These are phyloP conservation scores for Ceratocystis albifundus DNA, from an alignment of 2,329 filamentous ascomycete species.

Conservation along the genomic window DNA sequence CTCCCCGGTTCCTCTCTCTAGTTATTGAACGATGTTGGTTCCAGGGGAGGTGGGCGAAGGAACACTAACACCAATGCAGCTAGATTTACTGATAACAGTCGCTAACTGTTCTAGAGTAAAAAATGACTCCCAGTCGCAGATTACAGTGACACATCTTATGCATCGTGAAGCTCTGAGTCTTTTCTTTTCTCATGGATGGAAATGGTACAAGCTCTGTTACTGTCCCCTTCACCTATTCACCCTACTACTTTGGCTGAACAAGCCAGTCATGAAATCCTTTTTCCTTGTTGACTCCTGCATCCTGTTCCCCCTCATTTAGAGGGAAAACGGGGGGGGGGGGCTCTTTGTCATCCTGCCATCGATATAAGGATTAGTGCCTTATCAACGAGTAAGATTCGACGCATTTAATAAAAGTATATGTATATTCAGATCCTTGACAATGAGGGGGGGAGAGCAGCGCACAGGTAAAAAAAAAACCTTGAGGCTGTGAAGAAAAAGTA, in stretches of 20 bases:
- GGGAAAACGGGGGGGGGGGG: background rate
- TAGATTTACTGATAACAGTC: background rate
- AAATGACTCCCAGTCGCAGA: background rate
- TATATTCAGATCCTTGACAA: background rate
- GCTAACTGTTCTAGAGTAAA: background rate
- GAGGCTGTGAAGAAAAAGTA: no score
- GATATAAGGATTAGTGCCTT: background rate
- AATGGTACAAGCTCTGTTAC: no score
- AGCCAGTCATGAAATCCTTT: background rate
- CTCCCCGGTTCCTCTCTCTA: background rate
- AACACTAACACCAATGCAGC: constrained; percentile 1
- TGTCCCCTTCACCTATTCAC: no score
- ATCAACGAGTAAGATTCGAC: background rate
- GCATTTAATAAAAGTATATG: background rate
- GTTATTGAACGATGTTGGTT: background rate
- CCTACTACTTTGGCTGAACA: no score
- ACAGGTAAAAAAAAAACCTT: no score
- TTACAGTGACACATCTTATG: no score
- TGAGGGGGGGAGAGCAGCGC: background rate
- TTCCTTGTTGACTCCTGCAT: background rate
- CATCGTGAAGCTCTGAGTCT: no score
- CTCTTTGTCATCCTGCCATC: background rate
- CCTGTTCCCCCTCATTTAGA: background rate
- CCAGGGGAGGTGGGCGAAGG: background rate
- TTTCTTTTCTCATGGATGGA: no score